Evolutionary conservation across 495 filamentous ascomycete genomes (phyloP), one percentile per base, ranked within the genome.

Genomic region (Hypoxylon perforatum): DNA sequence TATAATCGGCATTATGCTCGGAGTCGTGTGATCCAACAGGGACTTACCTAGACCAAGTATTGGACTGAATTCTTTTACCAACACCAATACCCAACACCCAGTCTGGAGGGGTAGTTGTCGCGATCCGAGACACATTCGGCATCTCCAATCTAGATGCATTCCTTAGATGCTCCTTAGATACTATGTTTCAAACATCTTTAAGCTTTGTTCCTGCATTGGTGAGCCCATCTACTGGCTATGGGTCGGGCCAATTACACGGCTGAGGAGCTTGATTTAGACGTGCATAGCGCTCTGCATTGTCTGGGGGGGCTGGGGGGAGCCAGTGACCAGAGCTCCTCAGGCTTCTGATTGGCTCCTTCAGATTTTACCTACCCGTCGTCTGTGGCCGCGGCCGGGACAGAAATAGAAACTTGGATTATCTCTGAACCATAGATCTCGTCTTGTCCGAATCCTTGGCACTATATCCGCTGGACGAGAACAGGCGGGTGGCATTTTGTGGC

Each of bases 381-480:
- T 19, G 30, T 54, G 61, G 66, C 46, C 56, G 39, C 61, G 61
- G 39, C 55, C 66, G 12, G 55, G 39, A 61, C 61, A 61, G 45
- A 64, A 69, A 69, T 69, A 69, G 66, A 69, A 69, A 61, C 52
- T 22, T 42, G 52, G 38, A 61, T 51, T 15, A 36, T 52, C 49
- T 64, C 51, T 61, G 25, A 41, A 44, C 66, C 60, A 69, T 48
- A 69, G 66, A 69, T 69, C 66, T 69, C 61, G 55, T 64, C 55
- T 60, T 63, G 36, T 55, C 55, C 18, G n/a, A 41, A 54, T 46
- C 36, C 66, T 64, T 69, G 66, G 66, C 66, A 64, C 35, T 44
- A 17, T 61, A 69, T 64, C 60, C 50, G 66, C 55, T 64, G 50
- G 55, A 42, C 4, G n/a, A 58, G 50, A 64, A 45, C 22, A 52